Evolutionary conservation across 2,329 filamentous ascomycete genomes (phyloP).

Genomic region (Raffaelea arxii): DNA sequence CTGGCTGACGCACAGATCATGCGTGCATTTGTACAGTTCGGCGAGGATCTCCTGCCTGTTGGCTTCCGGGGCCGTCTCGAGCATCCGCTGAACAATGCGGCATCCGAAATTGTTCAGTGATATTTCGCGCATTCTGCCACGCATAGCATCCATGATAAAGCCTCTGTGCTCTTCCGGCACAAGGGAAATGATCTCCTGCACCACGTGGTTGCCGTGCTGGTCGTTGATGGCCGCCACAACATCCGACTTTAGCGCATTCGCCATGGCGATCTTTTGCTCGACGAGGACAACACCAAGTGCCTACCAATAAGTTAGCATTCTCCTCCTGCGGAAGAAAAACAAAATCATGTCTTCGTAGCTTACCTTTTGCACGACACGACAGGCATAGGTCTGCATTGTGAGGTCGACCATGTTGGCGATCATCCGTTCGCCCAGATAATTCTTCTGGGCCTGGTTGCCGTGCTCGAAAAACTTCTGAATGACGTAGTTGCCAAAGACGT

Average conservation of each 20-base stretch:
- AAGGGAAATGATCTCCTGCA: slow-evolving; percentile 84
- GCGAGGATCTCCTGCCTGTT: slow-evolving; percentile 64
- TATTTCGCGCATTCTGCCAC: slow-evolving; percentile 62
- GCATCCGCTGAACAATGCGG: slow-evolving; percentile 82
- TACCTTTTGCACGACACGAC: slow-evolving; percentile 91
- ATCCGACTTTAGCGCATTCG: slow-evolving; percentile 65
- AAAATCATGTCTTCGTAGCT: not conserved
- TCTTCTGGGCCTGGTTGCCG: slow-evolving; percentile 89
- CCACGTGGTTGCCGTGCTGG: slow-evolving; percentile 90
- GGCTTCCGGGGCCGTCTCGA: slow-evolving; percentile 68
- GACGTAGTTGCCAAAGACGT: slow-evolving; percentile 97
- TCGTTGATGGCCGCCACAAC: slow-evolving; percentile 73
- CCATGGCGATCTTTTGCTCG: slow-evolving; percentile 58
- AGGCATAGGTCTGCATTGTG: slow-evolving; percentile 85
- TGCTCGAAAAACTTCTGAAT: slow-evolving; percentile 98
- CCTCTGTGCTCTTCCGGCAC: slow-evolving; percentile 69
- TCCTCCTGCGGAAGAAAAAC: not conserved
- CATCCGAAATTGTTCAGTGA: slow-evolving; percentile 80
- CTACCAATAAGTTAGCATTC: slow-evolving; percentile 27
- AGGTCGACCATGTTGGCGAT: slow-evolving; percentile 71
- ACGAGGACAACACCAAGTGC: slow-evolving; percentile 82
- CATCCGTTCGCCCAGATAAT: slow-evolving; percentile 76
- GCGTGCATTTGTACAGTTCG: slow-evolving; percentile 67
- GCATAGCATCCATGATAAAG: slow-evolving; percentile 77
- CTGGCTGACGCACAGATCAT: slow-evolving; percentile 69